Evolutionary conservation across 176 grass and related monocot genomes (phyloP).

Genomic region (Bolboschoenus planiculmis): DNA sequence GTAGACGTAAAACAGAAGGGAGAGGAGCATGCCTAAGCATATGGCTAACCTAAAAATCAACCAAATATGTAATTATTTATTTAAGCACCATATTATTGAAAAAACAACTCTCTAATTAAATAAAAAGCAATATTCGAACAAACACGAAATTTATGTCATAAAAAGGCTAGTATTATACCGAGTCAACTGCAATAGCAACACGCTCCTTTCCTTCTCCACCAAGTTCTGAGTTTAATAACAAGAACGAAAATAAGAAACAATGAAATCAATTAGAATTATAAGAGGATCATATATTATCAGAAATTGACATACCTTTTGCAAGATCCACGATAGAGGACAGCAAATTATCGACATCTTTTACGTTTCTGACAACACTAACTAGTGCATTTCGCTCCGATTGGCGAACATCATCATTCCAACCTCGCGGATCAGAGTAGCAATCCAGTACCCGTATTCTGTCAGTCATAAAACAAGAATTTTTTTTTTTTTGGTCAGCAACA

Average conservation of each 20-base stretch:
- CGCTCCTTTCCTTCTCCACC: slow-evolving; percentile 42
- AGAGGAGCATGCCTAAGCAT: slow-evolving; percentile 67
- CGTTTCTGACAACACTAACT: slow-evolving; percentile 39
- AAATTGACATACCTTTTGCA: slow-evolving; percentile 42
- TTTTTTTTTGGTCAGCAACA: no score
- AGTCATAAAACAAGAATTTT: no score
- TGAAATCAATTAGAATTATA: not conserved
- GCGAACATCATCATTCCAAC: slow-evolving; percentile 49
- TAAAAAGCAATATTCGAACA: not conserved
- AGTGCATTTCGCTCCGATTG: slow-evolving; percentile 17
- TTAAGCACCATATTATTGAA: not conserved
- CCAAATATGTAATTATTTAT: slow-evolving; percentile 10
- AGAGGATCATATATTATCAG: not conserved
- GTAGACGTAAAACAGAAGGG: slow-evolving; percentile 51
- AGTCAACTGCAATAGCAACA: slow-evolving; percentile 69
- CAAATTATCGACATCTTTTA: slow-evolving; percentile 53
- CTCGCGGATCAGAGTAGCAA: slow-evolving; percentile 81
- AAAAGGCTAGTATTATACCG: slow-evolving; percentile 38
- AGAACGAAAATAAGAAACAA: not conserved
- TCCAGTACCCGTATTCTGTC: slow-evolving; percentile 59
- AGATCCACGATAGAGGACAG: slow-evolving; percentile 41
- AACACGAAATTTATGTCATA: slow-evolving; percentile 1
- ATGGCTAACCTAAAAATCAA: slow-evolving; percentile 71
- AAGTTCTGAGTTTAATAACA: slow-evolving; percentile 42
- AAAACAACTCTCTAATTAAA: slow-evolving; percentile 14